Evolutionary conservation across 345 rosid genomes (phyloP).

Genomic region (Linum usitatissimum): DNA sequence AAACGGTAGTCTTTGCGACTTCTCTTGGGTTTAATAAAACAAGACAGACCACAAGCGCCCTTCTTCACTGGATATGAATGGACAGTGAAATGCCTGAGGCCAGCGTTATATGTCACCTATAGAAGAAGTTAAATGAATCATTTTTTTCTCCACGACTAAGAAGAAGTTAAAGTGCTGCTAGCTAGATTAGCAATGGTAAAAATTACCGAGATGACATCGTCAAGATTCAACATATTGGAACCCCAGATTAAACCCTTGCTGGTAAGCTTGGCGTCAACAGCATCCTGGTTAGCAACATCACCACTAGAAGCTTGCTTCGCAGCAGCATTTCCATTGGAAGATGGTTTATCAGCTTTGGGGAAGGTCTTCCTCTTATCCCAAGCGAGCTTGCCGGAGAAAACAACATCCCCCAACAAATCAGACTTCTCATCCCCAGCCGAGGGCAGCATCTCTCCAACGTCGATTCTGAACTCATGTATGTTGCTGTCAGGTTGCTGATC

Average conservation of each 20-base stretch:
- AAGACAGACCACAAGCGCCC: constrained; percentile 57
- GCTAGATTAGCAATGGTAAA: not conserved
- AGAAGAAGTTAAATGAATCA: too few relatives aligned
- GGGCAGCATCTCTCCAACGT: constrained; percentile 27
- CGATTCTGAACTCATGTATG: constrained; percentile 55
- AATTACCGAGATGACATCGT: constrained; percentile 69
- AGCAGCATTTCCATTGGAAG: constrained; percentile 17
- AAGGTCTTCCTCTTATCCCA: constrained; percentile 54
- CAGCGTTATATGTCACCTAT: constrained; percentile 75
- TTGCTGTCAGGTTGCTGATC: constrained; percentile 35
- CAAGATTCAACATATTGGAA: constrained; percentile 53
- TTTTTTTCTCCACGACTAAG: not conserved
- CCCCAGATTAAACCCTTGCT: constrained; percentile 85
- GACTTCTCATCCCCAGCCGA: constrained; percentile 68
- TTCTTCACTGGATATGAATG: constrained; percentile 68
- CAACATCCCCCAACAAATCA: constrained; percentile 67
- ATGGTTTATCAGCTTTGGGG: constrained; percentile 18
- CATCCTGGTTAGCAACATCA: constrained; percentile 35
- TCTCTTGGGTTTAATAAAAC: constrained; percentile 70
- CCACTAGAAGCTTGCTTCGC: constrained; percentile 27
- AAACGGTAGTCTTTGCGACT: constrained; percentile 73
- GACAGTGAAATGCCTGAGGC: constrained; percentile 80
- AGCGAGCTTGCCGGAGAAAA: constrained; percentile 62
- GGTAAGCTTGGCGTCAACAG: constrained; percentile 68
- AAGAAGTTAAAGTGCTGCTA: not conserved